Evolutionary conservation across 768 basidiomycete species (phyloP), one percentile per base, ranked within the genome.

Genomic region (Scleroderma bovista): DNA sequence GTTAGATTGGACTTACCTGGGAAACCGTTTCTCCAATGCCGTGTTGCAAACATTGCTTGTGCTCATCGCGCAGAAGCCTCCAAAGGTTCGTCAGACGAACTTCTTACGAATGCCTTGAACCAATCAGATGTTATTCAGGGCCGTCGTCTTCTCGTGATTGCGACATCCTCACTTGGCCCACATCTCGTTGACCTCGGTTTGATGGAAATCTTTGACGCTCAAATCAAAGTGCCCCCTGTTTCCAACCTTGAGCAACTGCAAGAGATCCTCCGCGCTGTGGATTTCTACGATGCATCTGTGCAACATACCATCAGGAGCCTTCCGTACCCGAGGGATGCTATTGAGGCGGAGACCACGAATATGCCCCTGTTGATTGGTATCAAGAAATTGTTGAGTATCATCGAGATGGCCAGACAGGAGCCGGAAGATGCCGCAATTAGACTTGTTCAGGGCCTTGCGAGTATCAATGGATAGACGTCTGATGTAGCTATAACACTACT

Each of bases 371-470:
- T 85, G 54, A 86, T 98, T 42, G 96, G 96, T 1, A 83, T 99
- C 60, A 98, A 98, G 81, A 93, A 89, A 69, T 61, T 99, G 65
- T 66, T 99, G 63, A 91, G 84, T 52, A 77, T 88, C 48, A 76
- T 94, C 17, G 96, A 99, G 76, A 97, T 96, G 94, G 90, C 94
- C 43, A 77, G 95, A 60, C 96, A 98, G 71, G 95, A 96, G 61
- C 91, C 91, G 1, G 84, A 89, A 44, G 84, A 82, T 53, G 86
- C 83, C 15, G 88, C 80, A 24, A 81, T 85, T 60, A 75, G 89
- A 51, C 67, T 93, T 51, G 77, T 76, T 49, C 75, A 73, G 42
- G 81, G 80, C 33, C 64, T 91, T 48, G 75, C 88, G 72, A 81
- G 76, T 10, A 60, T 86, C 8, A 44, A 29, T 45, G 64, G 47